A percentile compares a stretch with the other conserved stretches of the same genome.
phyloP scores from a whole-genome alignment of 805 yeast species.

The Wickerhamiella azymoides region DNA sequence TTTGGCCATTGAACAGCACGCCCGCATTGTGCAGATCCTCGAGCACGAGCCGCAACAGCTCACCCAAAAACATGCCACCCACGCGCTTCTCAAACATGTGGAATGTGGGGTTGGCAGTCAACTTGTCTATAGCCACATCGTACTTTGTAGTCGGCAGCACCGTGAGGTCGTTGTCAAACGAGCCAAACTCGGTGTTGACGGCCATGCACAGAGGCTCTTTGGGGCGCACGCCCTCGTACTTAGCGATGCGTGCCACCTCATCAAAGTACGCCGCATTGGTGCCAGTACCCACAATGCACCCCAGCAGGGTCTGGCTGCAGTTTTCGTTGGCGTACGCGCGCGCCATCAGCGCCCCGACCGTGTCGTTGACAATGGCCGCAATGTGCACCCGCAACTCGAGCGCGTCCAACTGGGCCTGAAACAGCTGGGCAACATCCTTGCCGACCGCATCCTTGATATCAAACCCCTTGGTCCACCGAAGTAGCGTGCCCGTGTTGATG shows the following conservation, averaged over 20 bases:
- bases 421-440: conserved; percentile 58
- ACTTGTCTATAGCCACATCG: conserved; percentile 56
- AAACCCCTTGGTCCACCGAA: conserved; percentile 96
- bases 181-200: conserved; percentile 96
- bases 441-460: conserved; percentile 75
- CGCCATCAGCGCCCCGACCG: conserved; percentile 85
- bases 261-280: conserved; percentile 94
- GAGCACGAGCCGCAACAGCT: conserved; percentile 60
- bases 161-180: conserved; percentile 73
- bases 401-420: conserved; percentile 55
- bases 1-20: conserved; percentile 33
- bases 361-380: conserved; percentile 87
- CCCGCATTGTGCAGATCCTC: conserved; percentile 47
- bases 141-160: conserved; percentile 66
- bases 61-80: conserved; percentile 88
- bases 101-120: conserved; percentile 68
- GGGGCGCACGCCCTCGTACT: conserved; percentile 35
- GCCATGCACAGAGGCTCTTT: conserved; percentile 45
- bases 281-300: conserved; percentile 94
- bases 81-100: conserved; percentile 90
- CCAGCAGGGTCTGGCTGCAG: conserved; percentile 65
- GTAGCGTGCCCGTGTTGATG: conserved; percentile 59
- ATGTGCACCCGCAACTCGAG: conserved; percentile 44
- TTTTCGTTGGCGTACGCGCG: conserved; percentile 65
- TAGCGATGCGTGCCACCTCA: conserved; percentile 54